These are phyloP conservation scores for Talaromyces rugulosus DNA, from an alignment of 2,329 filamentous ascomycete genomes.

Conservation along the genomic window DNA sequence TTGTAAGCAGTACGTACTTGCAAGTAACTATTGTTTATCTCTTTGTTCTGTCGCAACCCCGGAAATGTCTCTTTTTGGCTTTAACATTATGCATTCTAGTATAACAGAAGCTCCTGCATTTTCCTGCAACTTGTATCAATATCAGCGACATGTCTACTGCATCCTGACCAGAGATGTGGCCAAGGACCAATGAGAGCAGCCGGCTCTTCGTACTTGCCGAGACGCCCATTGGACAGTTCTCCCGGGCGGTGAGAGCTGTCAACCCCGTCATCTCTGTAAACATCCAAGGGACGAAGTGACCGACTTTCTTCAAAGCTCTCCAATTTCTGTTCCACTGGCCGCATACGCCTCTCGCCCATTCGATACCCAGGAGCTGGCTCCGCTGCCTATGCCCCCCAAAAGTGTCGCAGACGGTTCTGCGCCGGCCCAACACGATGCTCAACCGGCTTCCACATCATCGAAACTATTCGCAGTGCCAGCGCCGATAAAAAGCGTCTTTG, in stretches of 20 bases:
- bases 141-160: not conserved
- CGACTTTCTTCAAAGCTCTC: not conserved
- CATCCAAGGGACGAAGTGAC: not conserved
- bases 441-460: constrained; percentile 22
- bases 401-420: constrained; percentile 20
- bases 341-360: not conserved
- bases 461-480: constrained; percentile 51
- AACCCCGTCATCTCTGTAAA: not conserved
- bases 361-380: not conserved
- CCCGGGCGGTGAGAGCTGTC: constrained; percentile 8
- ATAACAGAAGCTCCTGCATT: not conserved
- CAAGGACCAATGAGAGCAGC: constrained; percentile 6
- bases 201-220: not conserved
- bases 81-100: too few relatives aligned
- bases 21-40: too few relatives aligned
- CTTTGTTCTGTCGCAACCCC: too few relatives aligned
- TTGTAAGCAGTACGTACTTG: not conserved
- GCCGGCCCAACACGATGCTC: constrained; percentile 20
- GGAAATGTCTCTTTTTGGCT: too few relatives aligned
- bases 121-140: not conserved
- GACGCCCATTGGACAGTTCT: constrained; percentile 2
- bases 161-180: not conserved
- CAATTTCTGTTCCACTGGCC: not conserved
- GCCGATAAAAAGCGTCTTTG: constrained; percentile 78
- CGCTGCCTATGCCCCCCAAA: constrained; percentile 15